These are phyloP conservation scores for Plasmodium malariae DNA, from an alignment of 169 alveolate species.

Conservation along the genomic window DNA sequence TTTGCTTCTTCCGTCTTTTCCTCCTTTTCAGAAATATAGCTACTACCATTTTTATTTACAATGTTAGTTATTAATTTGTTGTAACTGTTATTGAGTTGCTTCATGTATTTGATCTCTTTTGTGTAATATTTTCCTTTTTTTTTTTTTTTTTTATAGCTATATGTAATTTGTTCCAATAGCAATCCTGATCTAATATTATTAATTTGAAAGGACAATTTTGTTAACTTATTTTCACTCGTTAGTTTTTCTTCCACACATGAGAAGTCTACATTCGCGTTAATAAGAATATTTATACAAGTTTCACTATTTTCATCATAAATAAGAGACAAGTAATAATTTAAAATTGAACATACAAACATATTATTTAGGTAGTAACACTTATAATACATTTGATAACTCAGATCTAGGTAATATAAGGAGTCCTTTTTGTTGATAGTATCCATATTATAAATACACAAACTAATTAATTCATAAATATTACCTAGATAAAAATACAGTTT, in stretches of 20 bases:
- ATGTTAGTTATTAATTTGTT: conserved; percentile 4
- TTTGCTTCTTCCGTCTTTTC: background rate
- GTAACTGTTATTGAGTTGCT: background rate
- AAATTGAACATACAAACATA: conserved; percentile 52
- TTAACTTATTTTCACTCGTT: background rate
- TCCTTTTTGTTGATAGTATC: conserved; percentile 45
- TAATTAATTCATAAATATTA: conserved; percentile 25
- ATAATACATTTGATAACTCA: conserved; percentile 51
- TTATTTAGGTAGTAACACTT: conserved; percentile 28
- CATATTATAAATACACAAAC: conserved; percentile 47
- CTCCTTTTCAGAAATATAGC: background rate
- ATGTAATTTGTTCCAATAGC: conserved; percentile 48
- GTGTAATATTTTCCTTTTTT: background rate
- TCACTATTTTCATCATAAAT: conserved; percentile 32
- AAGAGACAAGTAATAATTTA: conserved; percentile 47
- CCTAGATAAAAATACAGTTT: conserved; percentile 42
- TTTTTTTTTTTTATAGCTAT: conserved; percentile 49
- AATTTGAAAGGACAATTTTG: conserved; percentile 33
- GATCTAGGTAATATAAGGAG: conserved; percentile 39
- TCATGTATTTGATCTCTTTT: background rate
- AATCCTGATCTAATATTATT: conserved; percentile 52
- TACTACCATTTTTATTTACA: conserved; percentile 1
- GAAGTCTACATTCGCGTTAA: conserved; percentile 51
- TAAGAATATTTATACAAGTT: conserved; percentile 16
- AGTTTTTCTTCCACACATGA: conserved; percentile 40